A percentile compares a stretch with the other conserved stretches of the same genome.
phyloP scores from a whole-genome alignment of 2,329 filamentous ascomycete genomes.

The Coniella lustricola region DNA sequence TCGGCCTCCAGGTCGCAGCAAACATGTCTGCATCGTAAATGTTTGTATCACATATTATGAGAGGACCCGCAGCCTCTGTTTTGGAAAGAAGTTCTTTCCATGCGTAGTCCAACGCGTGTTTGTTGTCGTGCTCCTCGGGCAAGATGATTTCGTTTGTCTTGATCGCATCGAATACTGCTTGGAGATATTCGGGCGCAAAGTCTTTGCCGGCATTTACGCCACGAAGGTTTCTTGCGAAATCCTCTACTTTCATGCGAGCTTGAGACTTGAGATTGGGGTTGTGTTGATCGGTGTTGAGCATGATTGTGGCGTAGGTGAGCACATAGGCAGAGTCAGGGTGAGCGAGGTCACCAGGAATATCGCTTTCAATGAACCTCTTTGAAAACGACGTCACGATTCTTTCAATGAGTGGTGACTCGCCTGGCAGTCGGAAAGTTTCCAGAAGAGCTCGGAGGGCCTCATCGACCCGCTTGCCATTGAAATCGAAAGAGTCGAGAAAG shows the following conservation, averaged over 20 bases:
- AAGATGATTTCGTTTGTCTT: constrained; percentile 91
- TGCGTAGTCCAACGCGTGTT: constrained; percentile 92
- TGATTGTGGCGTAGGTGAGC: constrained; percentile 91
- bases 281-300: constrained; percentile 94
- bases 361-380: constrained; percentile 71
- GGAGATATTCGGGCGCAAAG: constrained; percentile 75
- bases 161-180: constrained; percentile 86
- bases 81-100: constrained; percentile 94
- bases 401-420: constrained; percentile 88
- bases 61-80: constrained; percentile 64
- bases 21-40: constrained; percentile 98
- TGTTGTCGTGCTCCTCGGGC: constrained; percentile 94
- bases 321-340: constrained; percentile 86
- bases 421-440: constrained; percentile 86
- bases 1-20: constrained; percentile 87
- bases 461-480: constrained; percentile 77
- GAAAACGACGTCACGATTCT: constrained; percentile 83
- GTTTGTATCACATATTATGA: constrained; percentile 81
- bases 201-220: constrained; percentile 82
- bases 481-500: constrained; percentile 85
- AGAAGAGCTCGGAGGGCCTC: constrained; percentile 84
- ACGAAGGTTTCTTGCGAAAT: constrained; percentile 83
- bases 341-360: constrained; percentile 65
- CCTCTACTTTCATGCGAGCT: constrained; percentile 75
- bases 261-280: constrained; percentile 78